phyloP scores from a whole-genome alignment of 2,329 filamentous ascomycete species.

The Phoma sp. region DNA sequence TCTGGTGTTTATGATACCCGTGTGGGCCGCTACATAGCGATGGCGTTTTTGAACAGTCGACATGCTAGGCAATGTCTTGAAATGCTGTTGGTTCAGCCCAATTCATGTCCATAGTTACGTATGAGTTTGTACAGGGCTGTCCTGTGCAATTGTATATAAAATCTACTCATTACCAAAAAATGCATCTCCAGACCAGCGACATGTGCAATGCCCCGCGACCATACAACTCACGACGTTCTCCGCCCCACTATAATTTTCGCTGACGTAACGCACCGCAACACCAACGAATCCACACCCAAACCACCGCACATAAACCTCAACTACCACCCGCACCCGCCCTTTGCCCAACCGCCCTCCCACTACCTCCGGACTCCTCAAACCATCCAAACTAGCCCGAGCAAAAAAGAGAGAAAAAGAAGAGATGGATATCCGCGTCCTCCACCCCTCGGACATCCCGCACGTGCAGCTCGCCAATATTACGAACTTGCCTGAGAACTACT shows the following conservation, averaged over 20 bases:
- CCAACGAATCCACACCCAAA: not conserved
- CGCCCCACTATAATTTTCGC: not conserved
- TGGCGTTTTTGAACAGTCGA: too few relatives aligned
- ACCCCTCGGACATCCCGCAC: constrained; percentile 81
- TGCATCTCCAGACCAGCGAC: too few relatives aligned
- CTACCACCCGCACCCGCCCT: not conserved
- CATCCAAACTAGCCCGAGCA: not conserved
- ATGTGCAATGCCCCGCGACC: too few relatives aligned
- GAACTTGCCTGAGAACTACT: constrained; percentile 99
- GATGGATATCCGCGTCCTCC: constrained; percentile 92
- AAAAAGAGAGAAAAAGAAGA: not conserved
- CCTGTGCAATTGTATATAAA: too few relatives aligned
- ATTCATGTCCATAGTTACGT: too few relatives aligned
- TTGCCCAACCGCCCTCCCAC: not conserved
- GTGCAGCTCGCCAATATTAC: constrained; percentile 99
- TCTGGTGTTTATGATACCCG: too few relatives aligned
- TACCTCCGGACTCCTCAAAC: not conserved
- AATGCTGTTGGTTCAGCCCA: too few relatives aligned
- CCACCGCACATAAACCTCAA: not conserved
- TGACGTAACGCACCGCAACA: not conserved
- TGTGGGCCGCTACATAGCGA: too few relatives aligned
- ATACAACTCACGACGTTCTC: not conserved
- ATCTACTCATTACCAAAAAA: too few relatives aligned
- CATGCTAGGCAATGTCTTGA: too few relatives aligned
- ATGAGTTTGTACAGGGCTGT: constrained; percentile 54